Evolutionary conservation across 371 early-diverging fungal species (phyloP).

Genomic region (Massospora cicadina): DNA sequence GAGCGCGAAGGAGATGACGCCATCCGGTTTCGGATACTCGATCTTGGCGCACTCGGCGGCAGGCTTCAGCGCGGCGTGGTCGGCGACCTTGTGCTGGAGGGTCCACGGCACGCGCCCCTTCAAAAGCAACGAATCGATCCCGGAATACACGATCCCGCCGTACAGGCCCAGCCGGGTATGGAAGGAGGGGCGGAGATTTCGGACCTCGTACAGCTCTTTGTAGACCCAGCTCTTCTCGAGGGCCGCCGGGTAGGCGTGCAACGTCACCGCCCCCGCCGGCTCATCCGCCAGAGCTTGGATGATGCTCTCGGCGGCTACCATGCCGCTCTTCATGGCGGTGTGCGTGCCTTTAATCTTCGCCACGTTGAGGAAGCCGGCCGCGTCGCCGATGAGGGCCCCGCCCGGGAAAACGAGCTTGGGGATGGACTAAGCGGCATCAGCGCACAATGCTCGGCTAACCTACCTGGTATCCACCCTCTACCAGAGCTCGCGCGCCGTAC

Average conservation of each 20-base stretch:
- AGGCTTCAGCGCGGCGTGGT: conserved; percentile 56
- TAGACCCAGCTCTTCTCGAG: conserved; percentile 83
- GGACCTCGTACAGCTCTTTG: conserved; percentile 75
- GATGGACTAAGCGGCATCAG: conserved; percentile 38
- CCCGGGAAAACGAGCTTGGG: conserved; percentile 92
- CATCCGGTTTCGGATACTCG: conserved; percentile 96
- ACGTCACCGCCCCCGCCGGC: conserved; percentile 26
- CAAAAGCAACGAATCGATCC: conserved; percentile 71
- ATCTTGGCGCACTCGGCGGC: conserved; percentile 52
- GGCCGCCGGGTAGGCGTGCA: conserved; percentile 58
- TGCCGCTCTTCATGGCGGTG: conserved; percentile 95
- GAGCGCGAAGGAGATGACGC: conserved; percentile 81
- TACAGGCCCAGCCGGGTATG: conserved; percentile 68
- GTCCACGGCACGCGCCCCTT: conserved; percentile 90
- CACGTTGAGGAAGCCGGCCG: conserved; percentile 93
- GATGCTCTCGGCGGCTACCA: conserved; percentile 73
- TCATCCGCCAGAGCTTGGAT: conserved; percentile 39
- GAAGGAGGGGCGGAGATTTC: conserved; percentile 91
- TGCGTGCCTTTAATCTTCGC: conserved; percentile 98
- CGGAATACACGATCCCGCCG: conserved; percentile 79
- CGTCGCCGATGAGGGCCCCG: conserved; percentile 89
- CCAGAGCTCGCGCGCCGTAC: conserved; percentile 91
- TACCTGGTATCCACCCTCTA: conserved; percentile 80
- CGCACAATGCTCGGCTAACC: background rate
- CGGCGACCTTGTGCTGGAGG: conserved; percentile 72